Conservation (phyloP, 495 filamentous ascomycete species). For the Apodospora peruviana region DNA sequence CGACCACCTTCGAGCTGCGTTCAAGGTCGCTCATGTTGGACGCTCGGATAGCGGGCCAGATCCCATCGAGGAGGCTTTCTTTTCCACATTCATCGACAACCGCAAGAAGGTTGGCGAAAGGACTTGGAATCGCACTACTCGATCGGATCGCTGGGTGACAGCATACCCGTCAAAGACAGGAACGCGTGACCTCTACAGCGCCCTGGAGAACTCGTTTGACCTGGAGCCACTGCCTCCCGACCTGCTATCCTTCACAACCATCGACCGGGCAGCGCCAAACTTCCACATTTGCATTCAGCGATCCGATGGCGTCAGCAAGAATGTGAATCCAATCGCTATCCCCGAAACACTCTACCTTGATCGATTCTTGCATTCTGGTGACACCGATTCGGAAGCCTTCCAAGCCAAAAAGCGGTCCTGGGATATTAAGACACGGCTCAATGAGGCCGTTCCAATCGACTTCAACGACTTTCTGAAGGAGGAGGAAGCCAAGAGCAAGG, state of each 20-base stretch:
- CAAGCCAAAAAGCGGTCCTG: constrained; percentile 61
- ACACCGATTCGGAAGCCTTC: constrained; percentile 51
- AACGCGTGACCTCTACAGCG: constrained; percentile 65
- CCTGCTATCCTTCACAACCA: constrained; percentile 65
- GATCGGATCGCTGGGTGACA: constrained; percentile 23
- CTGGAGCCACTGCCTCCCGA: constrained; percentile 62
- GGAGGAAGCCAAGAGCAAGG: background rate
- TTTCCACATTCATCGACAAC: constrained; percentile 39
- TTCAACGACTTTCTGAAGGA: constrained; percentile 16
- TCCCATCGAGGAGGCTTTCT: constrained; percentile 61
- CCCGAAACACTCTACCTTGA: constrained; percentile 79
- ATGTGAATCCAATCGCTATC: constrained; percentile 69
- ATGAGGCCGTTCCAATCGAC: constrained; percentile 36
- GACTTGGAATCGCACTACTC: constrained; percentile 24
- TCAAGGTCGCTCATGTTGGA: constrained; percentile 57
- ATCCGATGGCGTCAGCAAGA: constrained; percentile 69
- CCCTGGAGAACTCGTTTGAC: constrained; percentile 79
- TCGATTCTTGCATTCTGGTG: constrained; percentile 69
- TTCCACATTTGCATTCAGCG: constrained; percentile 86
- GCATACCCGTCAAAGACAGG: constrained; percentile 27
- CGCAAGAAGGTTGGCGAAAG: constrained; percentile 31
- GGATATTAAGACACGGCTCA: constrained; percentile 65
- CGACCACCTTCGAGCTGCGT: constrained; percentile 83
- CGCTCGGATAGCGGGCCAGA: constrained; percentile 50
- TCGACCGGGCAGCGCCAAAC: constrained; percentile 72